Evolutionary conservation across 192 early-diverging fungal species (phyloP), one percentile per base, ranked within the genome.

Genomic region (Irineochytrium annulatum): DNA sequence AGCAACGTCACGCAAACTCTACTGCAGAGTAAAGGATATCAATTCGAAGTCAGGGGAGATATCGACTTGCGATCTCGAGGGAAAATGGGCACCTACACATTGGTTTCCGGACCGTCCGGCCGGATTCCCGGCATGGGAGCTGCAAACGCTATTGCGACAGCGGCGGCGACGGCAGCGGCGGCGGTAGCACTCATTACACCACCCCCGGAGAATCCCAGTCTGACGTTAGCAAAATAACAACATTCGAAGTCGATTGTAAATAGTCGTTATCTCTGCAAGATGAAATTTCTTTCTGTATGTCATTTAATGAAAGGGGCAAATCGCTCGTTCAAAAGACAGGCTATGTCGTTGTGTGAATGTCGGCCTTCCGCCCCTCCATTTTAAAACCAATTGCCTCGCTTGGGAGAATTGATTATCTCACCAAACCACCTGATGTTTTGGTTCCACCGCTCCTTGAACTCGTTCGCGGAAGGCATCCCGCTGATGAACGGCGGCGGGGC

Each of bases 11-110:
- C 62, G 17, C 52, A 57, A 26, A 28, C 53, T 3, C 54, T 57
- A 3, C 52, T 64, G 55, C 14, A 19, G 17, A 33, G n/a, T 1
- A 19, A 16, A 24, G 54, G 62, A 26, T n/a, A 44, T 11, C 33
- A 56, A 14, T 64, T 64, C 57, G 62, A 64, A 27, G 13, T 8
- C 39, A 57, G 34, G 48, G 62, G 55, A 4, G 62, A 64, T 22
- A 17, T 64, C 4, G 62, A 64, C 27, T 31, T 64, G 41, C n/a
- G 39, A 37, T 35, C 34, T 19, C 11, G 52, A 29, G 62, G 62
- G 33, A 64, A 57, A 31, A 24, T 64, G 41, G 62, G 62, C 13
- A 43, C 55, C 3, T 57, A 56, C 24, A 24, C 22, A 8, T 22
- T 49, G 11, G 22, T 22, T 5, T 14, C 46, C 6, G 26, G 17